phyloP scores from a whole-genome alignment of 805 yeast species.

The Lipomyces yamanashiensis region DNA sequence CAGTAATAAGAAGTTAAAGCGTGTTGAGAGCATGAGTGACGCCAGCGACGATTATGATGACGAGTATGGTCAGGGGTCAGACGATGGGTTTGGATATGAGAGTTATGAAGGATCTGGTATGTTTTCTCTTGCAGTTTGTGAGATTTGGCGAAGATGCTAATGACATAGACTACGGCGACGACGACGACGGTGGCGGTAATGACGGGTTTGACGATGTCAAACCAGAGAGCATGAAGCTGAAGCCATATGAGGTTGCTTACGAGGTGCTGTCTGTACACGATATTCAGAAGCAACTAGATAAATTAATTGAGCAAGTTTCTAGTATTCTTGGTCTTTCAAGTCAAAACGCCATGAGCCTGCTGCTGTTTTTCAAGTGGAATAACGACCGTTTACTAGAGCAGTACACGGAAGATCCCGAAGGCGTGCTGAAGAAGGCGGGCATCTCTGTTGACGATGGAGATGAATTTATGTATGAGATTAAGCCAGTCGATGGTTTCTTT shows the following conservation, averaged over 20 bases:
- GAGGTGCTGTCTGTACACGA: constrained; percentile 37
- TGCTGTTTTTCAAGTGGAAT: constrained; percentile 62
- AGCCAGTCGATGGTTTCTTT: constrained; percentile 45
- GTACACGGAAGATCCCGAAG: constrained; percentile 53
- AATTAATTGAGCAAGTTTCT: constrained; percentile 46
- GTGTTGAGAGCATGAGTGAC: constrained; percentile 24
- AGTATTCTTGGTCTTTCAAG: constrained; percentile 48
- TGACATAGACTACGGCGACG: constrained; percentile 21
- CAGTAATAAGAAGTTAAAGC: constrained; percentile 2
- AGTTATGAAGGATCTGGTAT: constrained; percentile 34
- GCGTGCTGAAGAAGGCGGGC: constrained; percentile 47
- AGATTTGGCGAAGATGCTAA: neutral
- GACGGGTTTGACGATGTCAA: constrained; percentile 36
- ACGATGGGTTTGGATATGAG: constrained; percentile 34
- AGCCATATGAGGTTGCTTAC: constrained; percentile 40
- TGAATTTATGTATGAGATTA: constrained; percentile 34
- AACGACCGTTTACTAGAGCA: constrained; percentile 60
- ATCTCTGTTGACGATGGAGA: constrained; percentile 33
- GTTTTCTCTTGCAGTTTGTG: neutral
- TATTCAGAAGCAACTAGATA: constrained; percentile 43
- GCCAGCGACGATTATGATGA: constrained; percentile 32
- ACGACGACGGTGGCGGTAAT: constrained; percentile 19
- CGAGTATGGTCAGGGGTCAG: constrained; percentile 32
- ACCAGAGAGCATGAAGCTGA: constrained; percentile 36
- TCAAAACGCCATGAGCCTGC: constrained; percentile 51